Percentiles rank a stretch among this genome's conserved stretches.
Conservation (phyloP, 352 stramenopile genomes). For the Nothophytophthora sp. region DNA sequence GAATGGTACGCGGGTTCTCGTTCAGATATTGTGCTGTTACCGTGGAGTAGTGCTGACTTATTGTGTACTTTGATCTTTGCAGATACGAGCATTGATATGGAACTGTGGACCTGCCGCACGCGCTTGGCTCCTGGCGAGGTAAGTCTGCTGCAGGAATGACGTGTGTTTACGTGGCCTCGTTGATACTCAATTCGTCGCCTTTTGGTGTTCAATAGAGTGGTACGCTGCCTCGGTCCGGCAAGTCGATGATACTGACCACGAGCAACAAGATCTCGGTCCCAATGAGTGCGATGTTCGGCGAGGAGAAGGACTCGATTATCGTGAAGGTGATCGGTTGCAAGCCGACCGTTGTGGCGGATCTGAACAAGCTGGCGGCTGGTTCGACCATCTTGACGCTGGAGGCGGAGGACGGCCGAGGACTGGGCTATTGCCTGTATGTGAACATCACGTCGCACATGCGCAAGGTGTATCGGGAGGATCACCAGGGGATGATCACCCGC, state of each 20-base stretch:
- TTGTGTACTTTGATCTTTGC: constrained; percentile 1
- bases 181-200: too few species aligned
- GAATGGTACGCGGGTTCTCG: constrained; percentile 68
- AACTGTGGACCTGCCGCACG: constrained; percentile 75
- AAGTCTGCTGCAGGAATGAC: neutral
- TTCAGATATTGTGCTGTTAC: neutral
- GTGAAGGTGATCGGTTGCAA: constrained; percentile 88
- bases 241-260: constrained; percentile 52
- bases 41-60: constrained; percentile 5
- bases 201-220: constrained; percentile 39
- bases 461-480: constrained; percentile 89
- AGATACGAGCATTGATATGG: constrained; percentile 84
- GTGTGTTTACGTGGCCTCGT: neutral
- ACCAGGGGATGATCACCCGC: constrained; percentile 72
- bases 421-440: constrained; percentile 87
- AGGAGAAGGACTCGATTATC: constrained; percentile 79
- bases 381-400: constrained; percentile 76
- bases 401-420: constrained; percentile 48
- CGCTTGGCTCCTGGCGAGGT: constrained; percentile 52
- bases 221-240: constrained; percentile 35
- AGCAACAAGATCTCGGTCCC: constrained; percentile 86
- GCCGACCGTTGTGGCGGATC: constrained; percentile 72
- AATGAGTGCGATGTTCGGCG: constrained; percentile 77
- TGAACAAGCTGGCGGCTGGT: constrained; percentile 59
- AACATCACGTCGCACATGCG: constrained; percentile 81